These are phyloP conservation scores for Athelia psychrophila DNA, from an alignment of 1,284 basidiomycete species.

Conservation along the genomic window DNA sequence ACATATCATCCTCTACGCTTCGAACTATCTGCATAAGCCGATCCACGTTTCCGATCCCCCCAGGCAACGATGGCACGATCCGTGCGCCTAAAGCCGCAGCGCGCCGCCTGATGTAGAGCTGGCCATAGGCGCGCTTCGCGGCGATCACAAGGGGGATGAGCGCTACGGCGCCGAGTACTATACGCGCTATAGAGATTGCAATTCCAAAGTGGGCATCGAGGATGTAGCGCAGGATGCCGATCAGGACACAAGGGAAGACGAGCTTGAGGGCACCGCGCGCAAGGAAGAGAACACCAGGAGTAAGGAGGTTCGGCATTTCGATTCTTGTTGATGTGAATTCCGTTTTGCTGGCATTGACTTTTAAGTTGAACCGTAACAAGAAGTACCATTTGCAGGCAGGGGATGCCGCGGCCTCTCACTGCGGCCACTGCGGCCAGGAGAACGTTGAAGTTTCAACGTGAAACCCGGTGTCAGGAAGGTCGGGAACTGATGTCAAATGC, in stretches of 20 bases:
- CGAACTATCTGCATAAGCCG: conserved; percentile 20
- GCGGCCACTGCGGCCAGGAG: too few species aligned
- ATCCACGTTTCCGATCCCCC: conserved; percentile 24
- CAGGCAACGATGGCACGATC: conserved; percentile 10
- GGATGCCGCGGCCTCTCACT: too few species aligned
- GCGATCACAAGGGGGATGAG: not conserved
- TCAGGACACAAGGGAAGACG: not conserved
- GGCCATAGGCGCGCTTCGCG: not conserved
- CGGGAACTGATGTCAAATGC: too few species aligned
- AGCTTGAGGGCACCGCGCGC: not conserved
- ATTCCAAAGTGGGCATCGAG: not conserved
- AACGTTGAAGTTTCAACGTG: too few species aligned
- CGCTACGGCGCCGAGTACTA: not conserved
- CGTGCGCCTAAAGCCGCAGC: conserved; percentile 21
- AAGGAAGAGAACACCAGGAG: not conserved
- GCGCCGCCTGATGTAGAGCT: not conserved
- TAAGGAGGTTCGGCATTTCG: too few species aligned
- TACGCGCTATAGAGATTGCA: not conserved
- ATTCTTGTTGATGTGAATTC: too few species aligned
- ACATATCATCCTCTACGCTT: not conserved
- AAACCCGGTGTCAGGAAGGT: too few species aligned
- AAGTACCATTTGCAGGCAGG: too few species aligned
- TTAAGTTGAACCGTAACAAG: too few species aligned
- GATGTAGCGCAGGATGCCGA: not conserved
- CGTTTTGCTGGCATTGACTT: too few species aligned